Conservation (phyloP, 1,139 yeast species). For the Geotrichum fermentans region DNA sequence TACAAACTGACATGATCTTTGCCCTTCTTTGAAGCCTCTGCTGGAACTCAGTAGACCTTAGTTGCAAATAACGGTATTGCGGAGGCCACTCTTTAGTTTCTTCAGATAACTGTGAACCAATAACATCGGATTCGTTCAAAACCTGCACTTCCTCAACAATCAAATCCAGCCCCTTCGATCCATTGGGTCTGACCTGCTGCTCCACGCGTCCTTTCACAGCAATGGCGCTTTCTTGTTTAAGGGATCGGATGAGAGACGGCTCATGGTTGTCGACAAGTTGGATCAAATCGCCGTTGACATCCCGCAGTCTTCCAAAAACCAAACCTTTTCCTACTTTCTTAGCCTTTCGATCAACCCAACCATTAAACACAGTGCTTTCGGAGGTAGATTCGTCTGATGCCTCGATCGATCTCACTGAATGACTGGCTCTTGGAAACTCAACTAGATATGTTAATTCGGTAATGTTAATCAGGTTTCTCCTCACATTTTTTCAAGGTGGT, state of each 20-base stretch:
- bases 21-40: slow-evolving; percentile 58
- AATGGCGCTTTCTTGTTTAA: slow-evolving; percentile 74
- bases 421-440: slow-evolving; percentile 24
- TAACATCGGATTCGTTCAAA: slow-evolving; percentile 60
- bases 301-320: slow-evolving; percentile 70
- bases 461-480: slow-evolving; percentile 5
- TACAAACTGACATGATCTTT: slow-evolving; percentile 50
- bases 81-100: slow-evolving; percentile 57
- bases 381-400: background rate
- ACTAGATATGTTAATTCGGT: slow-evolving; percentile 13
- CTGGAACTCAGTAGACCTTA: slow-evolving; percentile 62
- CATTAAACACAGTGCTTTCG: slow-evolving; percentile 45
- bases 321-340: slow-evolving; percentile 53
- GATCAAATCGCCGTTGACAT: slow-evolving; percentile 57
- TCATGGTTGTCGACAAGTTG: slow-evolving; percentile 57
- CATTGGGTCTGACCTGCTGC: slow-evolving; percentile 29
- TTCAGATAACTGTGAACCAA: slow-evolving; percentile 65
- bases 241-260: slow-evolving; percentile 45
- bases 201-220: slow-evolving; percentile 56
- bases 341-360: slow-evolving; percentile 79
- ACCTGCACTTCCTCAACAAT: slow-evolving; percentile 49
- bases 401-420: slow-evolving; percentile 19
- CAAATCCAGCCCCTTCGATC: slow-evolving; percentile 50
- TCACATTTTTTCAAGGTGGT: slow-evolving; percentile 22
- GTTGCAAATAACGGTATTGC: slow-evolving; percentile 72